A percentile compares a stretch with the other conserved stretches of the same genome.
These are phyloP conservation scores for Datisca glomerata DNA, from an alignment of 306 rosid genomes.

Conservation along the genomic window DNA sequence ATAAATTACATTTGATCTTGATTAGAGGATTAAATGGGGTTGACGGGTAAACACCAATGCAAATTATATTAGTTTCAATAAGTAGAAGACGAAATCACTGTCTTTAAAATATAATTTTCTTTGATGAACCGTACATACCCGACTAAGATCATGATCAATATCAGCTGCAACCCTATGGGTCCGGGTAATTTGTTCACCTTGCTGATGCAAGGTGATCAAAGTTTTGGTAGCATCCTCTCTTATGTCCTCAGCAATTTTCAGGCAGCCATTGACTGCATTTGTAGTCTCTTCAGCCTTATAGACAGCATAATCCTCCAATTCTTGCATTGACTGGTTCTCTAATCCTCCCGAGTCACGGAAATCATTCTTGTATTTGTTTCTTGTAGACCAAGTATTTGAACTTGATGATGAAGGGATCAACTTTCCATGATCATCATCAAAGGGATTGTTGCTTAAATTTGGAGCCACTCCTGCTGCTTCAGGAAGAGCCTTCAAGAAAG, in stretches of 20 bases:
- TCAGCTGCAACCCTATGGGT: constrained; percentile 75
- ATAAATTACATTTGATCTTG: too few species aligned
- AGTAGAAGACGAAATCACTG: too few species aligned
- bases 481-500: constrained; percentile 35
- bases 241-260: constrained; percentile 87
- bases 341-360: constrained; percentile 75
- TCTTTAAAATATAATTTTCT: too few species aligned
- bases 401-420: constrained; percentile 26
- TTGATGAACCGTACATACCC: constrained; percentile 40
- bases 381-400: constrained; percentile 25
- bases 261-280: constrained; percentile 53
- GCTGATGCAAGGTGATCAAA: constrained; percentile 73
- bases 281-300: constrained; percentile 94
- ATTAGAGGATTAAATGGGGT: too few species aligned
- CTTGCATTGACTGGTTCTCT: constrained; percentile 80
- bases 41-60: too few species aligned
- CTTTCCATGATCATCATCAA: constrained; percentile 40
- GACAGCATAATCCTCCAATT: constrained; percentile 66
- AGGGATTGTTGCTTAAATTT: constrained; percentile 53
- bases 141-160: constrained; percentile 78
- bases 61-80: too few species aligned
- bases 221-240: constrained; percentile 86
- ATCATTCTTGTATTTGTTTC: constrained; percentile 59
- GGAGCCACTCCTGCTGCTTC: constrained; percentile 29
- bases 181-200: constrained; percentile 90